Conservation (phyloP, 305 asterid genomes). For the Solanum chacoense region DNA sequence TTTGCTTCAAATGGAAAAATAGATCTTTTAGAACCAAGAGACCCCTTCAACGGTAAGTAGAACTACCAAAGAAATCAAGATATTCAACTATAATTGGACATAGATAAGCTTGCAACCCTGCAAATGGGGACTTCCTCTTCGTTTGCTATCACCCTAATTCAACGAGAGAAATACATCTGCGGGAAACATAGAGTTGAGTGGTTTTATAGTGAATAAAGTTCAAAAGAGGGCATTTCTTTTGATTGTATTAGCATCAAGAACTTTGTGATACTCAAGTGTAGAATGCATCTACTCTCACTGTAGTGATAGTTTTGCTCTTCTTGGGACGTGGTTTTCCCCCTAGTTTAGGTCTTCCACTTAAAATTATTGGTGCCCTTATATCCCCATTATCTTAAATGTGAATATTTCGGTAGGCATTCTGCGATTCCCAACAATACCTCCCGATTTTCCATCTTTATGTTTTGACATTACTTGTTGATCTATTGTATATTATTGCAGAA, state of each 20-base stretch:
- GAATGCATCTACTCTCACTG: not conserved
- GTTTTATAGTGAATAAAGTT: not conserved
- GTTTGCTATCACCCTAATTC: not conserved
- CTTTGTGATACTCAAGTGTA: not conserved
- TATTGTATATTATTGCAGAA: conserved; percentile 37
- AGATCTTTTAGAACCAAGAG: not conserved
- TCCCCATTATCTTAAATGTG: not conserved
- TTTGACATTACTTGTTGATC: not conserved
- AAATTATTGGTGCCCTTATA: not conserved
- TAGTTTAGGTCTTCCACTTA: not conserved
- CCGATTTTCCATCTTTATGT: not conserved
- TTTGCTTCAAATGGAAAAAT: not conserved
- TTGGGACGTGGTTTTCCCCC: not conserved
- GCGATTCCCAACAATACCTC: not conserved
- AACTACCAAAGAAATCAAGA: not conserved
- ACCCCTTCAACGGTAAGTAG: not conserved
- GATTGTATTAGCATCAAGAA: not conserved
- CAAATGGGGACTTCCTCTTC: not conserved
- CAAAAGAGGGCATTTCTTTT: not conserved
- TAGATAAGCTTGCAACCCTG: not conserved
- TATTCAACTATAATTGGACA: not conserved
- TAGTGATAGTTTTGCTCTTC: not conserved
- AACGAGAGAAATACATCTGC: not conserved
- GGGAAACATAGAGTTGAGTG: not conserved
- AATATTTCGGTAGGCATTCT: not conserved